phyloP scores from a whole-genome alignment of 164 flowering plant species.

The Chimonanthus salicifolius region DNA sequence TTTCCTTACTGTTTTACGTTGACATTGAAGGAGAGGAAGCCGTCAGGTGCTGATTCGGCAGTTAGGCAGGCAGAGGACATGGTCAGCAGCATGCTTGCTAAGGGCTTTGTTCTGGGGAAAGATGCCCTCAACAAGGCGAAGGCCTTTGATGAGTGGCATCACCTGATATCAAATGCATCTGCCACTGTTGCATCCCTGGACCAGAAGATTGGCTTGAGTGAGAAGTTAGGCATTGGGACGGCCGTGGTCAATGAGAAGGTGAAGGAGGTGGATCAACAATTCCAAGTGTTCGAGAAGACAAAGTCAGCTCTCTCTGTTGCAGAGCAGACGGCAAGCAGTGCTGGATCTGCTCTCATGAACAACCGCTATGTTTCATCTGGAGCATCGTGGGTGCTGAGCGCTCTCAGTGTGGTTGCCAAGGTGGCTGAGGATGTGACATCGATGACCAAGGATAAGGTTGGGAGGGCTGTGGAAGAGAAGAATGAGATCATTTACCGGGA shows the following conservation, averaged over 20 bases:
- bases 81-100: conserved; percentile 78
- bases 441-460: conserved; percentile 68
- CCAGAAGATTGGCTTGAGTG: conserved; percentile 52
- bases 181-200: conserved; percentile 62
- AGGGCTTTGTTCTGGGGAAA: conserved; percentile 72
- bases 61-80: conserved; percentile 66
- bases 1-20: conserved; percentile 2
- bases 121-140: conserved; percentile 76
- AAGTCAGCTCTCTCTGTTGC: conserved; percentile 57
- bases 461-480: conserved; percentile 67
- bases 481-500: conserved; percentile 37
- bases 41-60: conserved; percentile 23
- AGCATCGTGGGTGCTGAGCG: conserved; percentile 68
- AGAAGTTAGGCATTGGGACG: conserved; percentile 52
- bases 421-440: conserved; percentile 64
- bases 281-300: conserved; percentile 59
- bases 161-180: conserved; percentile 57
- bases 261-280: conserved; percentile 57
- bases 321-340: conserved; percentile 62
- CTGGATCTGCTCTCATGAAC: conserved; percentile 62
- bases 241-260: conserved; percentile 58
- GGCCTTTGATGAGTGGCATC: conserved; percentile 55
- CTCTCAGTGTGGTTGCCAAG: conserved; percentile 46
- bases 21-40: conserved; percentile 24
- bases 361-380: conserved; percentile 59